phyloP scores from a whole-genome alignment of 768 basidiomycete species.

The Pleurotus platypus region DNA sequence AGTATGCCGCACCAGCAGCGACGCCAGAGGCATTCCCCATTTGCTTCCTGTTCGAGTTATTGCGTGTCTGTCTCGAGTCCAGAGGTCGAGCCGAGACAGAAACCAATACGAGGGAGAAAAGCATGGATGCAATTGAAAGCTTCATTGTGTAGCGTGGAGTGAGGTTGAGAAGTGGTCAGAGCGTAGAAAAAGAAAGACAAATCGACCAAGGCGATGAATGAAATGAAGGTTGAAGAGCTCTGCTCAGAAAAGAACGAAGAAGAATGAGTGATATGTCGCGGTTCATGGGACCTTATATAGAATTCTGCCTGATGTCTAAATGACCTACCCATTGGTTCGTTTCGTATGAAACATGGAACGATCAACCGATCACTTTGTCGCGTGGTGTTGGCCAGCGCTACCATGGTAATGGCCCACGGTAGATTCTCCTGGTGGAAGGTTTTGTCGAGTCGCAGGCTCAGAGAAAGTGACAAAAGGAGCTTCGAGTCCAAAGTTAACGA shows the following conservation, averaged over 20 bases:
- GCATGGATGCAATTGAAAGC: constrained; percentile 9
- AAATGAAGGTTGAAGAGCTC: neutral
- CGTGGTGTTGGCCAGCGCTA: too few species aligned
- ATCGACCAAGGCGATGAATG: neutral
- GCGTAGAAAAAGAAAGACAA: neutral
- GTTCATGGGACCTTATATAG: too few species aligned
- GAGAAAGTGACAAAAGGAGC: too few species aligned
- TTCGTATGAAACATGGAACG: too few species aligned
- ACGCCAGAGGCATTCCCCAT: constrained; percentile 10
- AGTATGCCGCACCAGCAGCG: constrained; percentile 16
- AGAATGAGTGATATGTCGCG: neutral
- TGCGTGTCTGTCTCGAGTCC: neutral
- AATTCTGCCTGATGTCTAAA: too few species aligned
- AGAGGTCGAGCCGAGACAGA: constrained; percentile 11
- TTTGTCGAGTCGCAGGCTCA: too few species aligned
- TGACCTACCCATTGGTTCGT: too few species aligned
- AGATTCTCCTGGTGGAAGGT: too few species aligned
- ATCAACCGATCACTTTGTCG: too few species aligned
- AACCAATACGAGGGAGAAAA: constrained; percentile 12
- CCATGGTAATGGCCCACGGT: too few species aligned
- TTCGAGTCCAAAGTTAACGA: too few species aligned
- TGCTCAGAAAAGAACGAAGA: neutral
- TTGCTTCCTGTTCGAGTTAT: neutral
- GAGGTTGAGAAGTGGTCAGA: neutral
- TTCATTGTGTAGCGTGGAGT: constrained; percentile 11